Percentiles rank a stretch among this genome's conserved stretches.
Conservation (phyloP, 768 basidiomycete species). For the Boletus eberwhitei region DNA sequence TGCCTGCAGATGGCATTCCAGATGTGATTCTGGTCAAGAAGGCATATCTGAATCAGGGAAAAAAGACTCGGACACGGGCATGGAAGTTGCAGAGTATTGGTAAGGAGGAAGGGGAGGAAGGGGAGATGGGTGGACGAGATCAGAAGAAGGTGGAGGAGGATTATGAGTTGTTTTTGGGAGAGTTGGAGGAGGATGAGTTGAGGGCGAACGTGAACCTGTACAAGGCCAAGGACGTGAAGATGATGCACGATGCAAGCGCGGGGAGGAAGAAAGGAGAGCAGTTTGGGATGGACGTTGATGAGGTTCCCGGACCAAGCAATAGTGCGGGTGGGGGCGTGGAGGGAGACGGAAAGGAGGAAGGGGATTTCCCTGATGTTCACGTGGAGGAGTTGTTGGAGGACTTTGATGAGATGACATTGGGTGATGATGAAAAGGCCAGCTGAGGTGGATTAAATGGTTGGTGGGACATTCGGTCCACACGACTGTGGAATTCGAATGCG, state of each 20-base stretch:
- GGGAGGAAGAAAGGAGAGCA: constrained; percentile 26
- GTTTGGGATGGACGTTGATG: constrained; percentile 66
- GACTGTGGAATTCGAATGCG: neutral
- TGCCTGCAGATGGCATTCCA: constrained; percentile 68
- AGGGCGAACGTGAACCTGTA: constrained; percentile 85
- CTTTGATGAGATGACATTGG: constrained; percentile 88
- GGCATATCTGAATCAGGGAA: constrained; percentile 88
- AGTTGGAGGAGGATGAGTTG: constrained; percentile 95
- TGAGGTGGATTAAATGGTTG: neutral
- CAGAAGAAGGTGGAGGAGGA: constrained; percentile 93
- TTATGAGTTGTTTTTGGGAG: constrained; percentile 92
- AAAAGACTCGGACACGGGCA: constrained; percentile 79
- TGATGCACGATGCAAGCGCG: constrained; percentile 40
- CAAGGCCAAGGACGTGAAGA: constrained; percentile 57
- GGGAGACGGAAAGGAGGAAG: constrained; percentile 48
- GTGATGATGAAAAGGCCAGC: constrained; percentile 31
- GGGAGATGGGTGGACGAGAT: constrained; percentile 86
- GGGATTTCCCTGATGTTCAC: constrained; percentile 85
- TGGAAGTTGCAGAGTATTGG: constrained; percentile 94
- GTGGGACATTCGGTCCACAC: neutral
- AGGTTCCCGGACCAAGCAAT: constrained; percentile 29
- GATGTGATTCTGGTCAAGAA: constrained; percentile 95
- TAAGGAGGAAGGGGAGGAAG: constrained; percentile 86
- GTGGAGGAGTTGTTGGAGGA: constrained; percentile 86
- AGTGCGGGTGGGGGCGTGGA: constrained; percentile 19